A percentile compares a stretch with the other conserved stretches of the same genome.
Conservation (phyloP, 306 rosid genomes). For the Argentina anserina region DNA sequence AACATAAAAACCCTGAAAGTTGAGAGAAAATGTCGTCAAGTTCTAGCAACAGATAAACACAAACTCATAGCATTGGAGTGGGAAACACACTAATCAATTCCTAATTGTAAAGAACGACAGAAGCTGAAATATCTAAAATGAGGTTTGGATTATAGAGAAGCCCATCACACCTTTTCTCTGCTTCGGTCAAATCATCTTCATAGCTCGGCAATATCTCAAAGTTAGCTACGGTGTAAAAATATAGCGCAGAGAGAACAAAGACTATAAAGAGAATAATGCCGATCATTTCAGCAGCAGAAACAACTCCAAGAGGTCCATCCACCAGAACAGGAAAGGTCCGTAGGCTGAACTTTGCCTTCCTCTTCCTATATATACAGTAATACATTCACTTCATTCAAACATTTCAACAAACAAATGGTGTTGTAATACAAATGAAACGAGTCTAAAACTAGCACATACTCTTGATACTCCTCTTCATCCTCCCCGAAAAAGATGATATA, state of each 20-base stretch:
- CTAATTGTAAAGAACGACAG: not conserved
- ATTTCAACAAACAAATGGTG: not conserved
- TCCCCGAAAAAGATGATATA: constrained; percentile 38
- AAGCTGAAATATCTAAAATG: no score
- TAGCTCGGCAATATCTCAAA: not conserved
- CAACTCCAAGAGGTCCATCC: constrained; percentile 69
- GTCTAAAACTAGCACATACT: constrained; percentile 26
- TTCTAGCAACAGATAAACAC: not conserved
- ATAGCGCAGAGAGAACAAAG: constrained; percentile 54
- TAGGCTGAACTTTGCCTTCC: constrained; percentile 50
- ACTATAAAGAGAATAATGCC: constrained; percentile 55
- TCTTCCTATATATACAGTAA: constrained; percentile 34
- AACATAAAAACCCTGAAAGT: constrained; percentile 7
- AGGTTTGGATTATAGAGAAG: not conserved
- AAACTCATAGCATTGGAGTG: not conserved
- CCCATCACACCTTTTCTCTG: not conserved
- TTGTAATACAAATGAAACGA: not conserved
- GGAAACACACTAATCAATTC: not conserved
- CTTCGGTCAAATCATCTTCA: constrained; percentile 6
- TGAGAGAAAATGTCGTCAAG: not conserved
- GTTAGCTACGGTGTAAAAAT: constrained; percentile 28
- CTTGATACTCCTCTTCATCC: constrained; percentile 39
- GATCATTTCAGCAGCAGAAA: constrained; percentile 61
- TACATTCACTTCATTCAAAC: not conserved
- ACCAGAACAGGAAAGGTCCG: constrained; percentile 75